phyloP scores from a whole-genome alignment of 805 yeast species.

The Spathaspora girioi region DNA sequence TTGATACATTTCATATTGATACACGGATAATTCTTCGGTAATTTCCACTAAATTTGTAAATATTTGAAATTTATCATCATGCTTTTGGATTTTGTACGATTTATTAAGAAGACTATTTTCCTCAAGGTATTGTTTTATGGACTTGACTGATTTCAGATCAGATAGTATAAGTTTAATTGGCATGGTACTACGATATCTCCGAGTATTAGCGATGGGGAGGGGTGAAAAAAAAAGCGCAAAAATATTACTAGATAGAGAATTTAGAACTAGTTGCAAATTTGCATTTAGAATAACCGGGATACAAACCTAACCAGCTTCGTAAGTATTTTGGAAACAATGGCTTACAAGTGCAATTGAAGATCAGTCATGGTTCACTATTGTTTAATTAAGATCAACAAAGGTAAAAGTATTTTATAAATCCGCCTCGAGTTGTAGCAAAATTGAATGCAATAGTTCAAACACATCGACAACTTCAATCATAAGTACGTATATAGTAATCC shows the following conservation, averaged over 20 bases:
- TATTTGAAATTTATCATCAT: constrained; percentile 7
- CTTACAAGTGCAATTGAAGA: no score
- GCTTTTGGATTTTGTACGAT: constrained; percentile 12
- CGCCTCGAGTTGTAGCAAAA: no score
- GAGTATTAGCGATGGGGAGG: background rate
- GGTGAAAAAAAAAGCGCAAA: background rate
- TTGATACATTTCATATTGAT: constrained; percentile 1
- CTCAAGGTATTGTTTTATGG: constrained; percentile 18
- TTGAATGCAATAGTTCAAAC: background rate
- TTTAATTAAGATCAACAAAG: no score
- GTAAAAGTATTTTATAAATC: no score
- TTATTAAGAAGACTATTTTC: constrained; percentile 12
- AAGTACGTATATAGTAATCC: no score
- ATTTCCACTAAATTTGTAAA: constrained; percentile 11
- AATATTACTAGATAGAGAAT: background rate
- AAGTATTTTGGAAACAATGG: no score
- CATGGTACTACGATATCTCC: background rate
- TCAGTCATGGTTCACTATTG: no score
- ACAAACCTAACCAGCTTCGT: no score
- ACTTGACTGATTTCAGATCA: constrained; percentile 14
- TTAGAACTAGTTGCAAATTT: no score
- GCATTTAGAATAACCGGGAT: no score
- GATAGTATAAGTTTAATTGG: constrained; percentile 5
- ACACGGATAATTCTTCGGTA: constrained; percentile 3
- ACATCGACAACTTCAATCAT: no score